Base-by-base conservation (phyloP, 495 filamentous ascomycete genomes). In the Tuber indicum region DNA sequence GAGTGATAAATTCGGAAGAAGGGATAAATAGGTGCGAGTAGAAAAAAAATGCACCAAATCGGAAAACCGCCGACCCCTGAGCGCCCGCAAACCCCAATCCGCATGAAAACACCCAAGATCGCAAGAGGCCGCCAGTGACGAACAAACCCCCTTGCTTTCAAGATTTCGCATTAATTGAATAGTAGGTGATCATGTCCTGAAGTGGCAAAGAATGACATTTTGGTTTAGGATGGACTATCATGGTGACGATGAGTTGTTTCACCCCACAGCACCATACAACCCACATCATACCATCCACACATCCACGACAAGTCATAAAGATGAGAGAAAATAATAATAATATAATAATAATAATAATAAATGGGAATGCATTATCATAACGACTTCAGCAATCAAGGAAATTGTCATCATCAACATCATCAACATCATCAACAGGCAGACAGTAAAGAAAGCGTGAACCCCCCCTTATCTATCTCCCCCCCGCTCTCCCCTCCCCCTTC, bases 281-380 rank as follows among this genome's bases (percentile, higher is more conserved):
- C 52, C 47, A 49, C 47, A 49, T 21, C 47, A 23, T 23, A 49
- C 19, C 47, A 52, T n/a, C 52, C 52, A 32, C n/a, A n/a, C n/a
- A 62, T 32, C 52, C 0, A 62, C n/a, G 23, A 4, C 43, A 14
- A 62, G n/a, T 32, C 3, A 32, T 32, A 62, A 62, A 62, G 14
- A 62, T 6, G 52, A 32, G 14, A 62, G 5, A 10, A 58, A 62
- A 62, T 4, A 41, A 8, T 14, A 4, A 21, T 32, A 32, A 32
- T 32, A 32, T 32, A 32, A 32, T 32, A 32, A 32, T 41, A 41
- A 41, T 41, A 41, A 41, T 41, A 41, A 41, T 41, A 26, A 62
- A 62, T 16, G n/a, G 52, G n/a, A 62, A 62, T 62, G 32, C 52
- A 62, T 62, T 23, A 58, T 58, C 52, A 62, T 62, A 62, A 62